These are phyloP conservation scores for Zopfochytrium polystomum DNA, from an alignment of 371 early-diverging fungal genomes.

Conservation along the genomic window DNA sequence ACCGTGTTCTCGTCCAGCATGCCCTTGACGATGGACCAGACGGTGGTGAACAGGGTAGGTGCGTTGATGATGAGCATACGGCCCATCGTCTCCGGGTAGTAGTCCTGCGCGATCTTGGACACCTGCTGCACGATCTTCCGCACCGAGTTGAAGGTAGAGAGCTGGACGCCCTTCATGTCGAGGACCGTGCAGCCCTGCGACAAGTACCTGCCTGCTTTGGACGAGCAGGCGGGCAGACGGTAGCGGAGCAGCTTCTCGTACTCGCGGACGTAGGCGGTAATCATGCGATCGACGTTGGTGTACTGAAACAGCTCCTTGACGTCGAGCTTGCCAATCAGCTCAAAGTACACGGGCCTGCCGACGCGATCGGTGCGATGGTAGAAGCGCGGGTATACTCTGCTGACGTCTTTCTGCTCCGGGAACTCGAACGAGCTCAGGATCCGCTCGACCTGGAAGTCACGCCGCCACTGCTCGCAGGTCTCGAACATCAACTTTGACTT, in stretches of 20 bases:
- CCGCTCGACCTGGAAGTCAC: conserved; percentile 33
- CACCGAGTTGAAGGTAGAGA: conserved; percentile 57
- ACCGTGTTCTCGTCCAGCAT: conserved; percentile 69
- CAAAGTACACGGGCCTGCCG: conserved; percentile 72
- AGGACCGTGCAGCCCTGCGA: conserved; percentile 70
- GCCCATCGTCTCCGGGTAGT: conserved; percentile 74
- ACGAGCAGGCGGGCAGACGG: conserved; percentile 61
- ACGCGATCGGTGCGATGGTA: conserved; percentile 72
- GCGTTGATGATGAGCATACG: conserved; percentile 73
- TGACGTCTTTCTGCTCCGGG: conserved; percentile 28
- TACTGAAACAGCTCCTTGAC: conserved; percentile 56
- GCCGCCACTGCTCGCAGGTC: conserved; percentile 59
- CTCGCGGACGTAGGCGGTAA: conserved; percentile 62
- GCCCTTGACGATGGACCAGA: conserved; percentile 66
- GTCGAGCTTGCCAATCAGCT: conserved; percentile 60
- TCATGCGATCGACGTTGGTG: conserved; percentile 61
- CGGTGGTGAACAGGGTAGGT: conserved; percentile 66
- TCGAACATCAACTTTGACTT: conserved; percentile 52
- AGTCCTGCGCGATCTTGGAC: conserved; percentile 67
- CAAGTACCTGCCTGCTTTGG: conserved; percentile 51
- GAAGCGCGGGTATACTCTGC: conserved; percentile 61
- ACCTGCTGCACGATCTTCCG: conserved; percentile 58
- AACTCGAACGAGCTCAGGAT: conserved; percentile 25
- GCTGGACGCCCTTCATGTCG: conserved; percentile 64
- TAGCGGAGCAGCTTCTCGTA: conserved; percentile 61